Conservation (phyloP, 1,139 yeast species). For the Suhomyces atakaporum region DNA sequence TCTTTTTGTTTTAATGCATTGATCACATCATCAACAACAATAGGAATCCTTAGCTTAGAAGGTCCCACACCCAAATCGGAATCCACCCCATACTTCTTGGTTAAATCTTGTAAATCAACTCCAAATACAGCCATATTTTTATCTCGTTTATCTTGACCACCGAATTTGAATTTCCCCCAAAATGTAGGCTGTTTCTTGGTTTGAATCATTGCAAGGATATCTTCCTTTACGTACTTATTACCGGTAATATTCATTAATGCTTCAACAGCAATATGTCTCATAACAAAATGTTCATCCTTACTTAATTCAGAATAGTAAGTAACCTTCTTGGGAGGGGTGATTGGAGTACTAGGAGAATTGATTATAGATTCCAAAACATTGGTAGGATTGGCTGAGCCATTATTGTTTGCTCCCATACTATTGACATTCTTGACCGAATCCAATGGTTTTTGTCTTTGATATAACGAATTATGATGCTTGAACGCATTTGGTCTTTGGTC, state of each 20-base stretch:
- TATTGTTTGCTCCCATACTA: constrained; percentile 11
- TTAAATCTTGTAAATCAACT: constrained; percentile 67
- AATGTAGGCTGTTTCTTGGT: constrained; percentile 58
- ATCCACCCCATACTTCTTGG: constrained; percentile 79
- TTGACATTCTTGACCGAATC: constrained; percentile 30
- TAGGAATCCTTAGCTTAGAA: constrained; percentile 75
- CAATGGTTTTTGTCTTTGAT: constrained; percentile 41
- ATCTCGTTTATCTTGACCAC: constrained; percentile 32
- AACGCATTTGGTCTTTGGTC: constrained; percentile 88
- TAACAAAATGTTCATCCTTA: constrained; percentile 58
- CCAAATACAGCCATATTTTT: constrained; percentile 66
- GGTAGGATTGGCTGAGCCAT: constrained; percentile 15
- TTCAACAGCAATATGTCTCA: constrained; percentile 69
- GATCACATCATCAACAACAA: constrained; percentile 82
- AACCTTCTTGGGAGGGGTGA: constrained; percentile 18
- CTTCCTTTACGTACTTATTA: constrained; percentile 48
- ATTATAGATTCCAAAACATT: constrained; percentile 18
- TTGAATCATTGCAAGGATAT: constrained; percentile 56
- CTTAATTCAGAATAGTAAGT: constrained; percentile 74
- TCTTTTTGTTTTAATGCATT: constrained; percentile 86
- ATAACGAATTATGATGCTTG: constrained; percentile 60
- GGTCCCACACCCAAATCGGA: constrained; percentile 90
- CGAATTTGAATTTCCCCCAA: constrained; percentile 71
- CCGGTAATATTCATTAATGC: constrained; percentile 50
- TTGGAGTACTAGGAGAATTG: constrained; percentile 17